phyloP scores from a whole-genome alignment of 2,329 filamentous ascomycete genomes.

The Lachnellula occidentalis region DNA sequence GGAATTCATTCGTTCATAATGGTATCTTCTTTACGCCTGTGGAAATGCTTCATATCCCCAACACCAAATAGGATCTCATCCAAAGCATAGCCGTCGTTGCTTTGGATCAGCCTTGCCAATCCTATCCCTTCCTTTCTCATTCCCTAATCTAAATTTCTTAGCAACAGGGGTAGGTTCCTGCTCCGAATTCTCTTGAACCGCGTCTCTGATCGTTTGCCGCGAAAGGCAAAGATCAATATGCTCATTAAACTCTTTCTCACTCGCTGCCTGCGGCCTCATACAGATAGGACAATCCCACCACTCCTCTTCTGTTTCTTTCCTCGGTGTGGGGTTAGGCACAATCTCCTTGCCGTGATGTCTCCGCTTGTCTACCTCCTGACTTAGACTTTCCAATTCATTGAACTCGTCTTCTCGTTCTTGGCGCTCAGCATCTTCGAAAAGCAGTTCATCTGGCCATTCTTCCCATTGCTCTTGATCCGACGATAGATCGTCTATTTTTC shows the following conservation, averaged over 20 bases:
- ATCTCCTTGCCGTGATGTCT: slow-evolving; percentile 48
- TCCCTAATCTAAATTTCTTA: slow-evolving; percentile 12
- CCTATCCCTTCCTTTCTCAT: slow-evolving; percentile 7
- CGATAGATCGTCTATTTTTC: slow-evolving; percentile 34
- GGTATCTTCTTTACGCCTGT: neutral
- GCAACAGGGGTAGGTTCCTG: slow-evolving; percentile 11
- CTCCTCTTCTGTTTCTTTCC: slow-evolving; percentile 35
- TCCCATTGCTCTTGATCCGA: slow-evolving; percentile 55
- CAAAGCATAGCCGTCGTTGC: slow-evolving; percentile 16
- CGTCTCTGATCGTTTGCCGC: slow-evolving; percentile 76
- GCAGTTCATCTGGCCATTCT: slow-evolving; percentile 59
- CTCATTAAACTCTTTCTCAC: slow-evolving; percentile 77
- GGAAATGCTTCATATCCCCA: neutral
- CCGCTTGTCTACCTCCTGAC: slow-evolving; percentile 40
- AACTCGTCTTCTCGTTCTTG: slow-evolving; percentile 56
- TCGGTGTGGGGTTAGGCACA: slow-evolving; percentile 37
- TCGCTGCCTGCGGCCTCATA: slow-evolving; percentile 63
- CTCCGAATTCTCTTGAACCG: slow-evolving; percentile 50
- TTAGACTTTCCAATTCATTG: slow-evolving; percentile 55
- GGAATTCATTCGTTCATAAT: neutral
- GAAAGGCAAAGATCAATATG: slow-evolving; percentile 93
- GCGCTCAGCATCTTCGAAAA: slow-evolving; percentile 54
- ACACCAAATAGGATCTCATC: neutral
- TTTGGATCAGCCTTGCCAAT: slow-evolving; percentile 12
- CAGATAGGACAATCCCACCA: slow-evolving; percentile 90